A percentile compares a stretch with the other conserved stretches of the same genome.
phyloP scores from a whole-genome alignment of 257 asterid species.

The Solanum habrochaites region DNA sequence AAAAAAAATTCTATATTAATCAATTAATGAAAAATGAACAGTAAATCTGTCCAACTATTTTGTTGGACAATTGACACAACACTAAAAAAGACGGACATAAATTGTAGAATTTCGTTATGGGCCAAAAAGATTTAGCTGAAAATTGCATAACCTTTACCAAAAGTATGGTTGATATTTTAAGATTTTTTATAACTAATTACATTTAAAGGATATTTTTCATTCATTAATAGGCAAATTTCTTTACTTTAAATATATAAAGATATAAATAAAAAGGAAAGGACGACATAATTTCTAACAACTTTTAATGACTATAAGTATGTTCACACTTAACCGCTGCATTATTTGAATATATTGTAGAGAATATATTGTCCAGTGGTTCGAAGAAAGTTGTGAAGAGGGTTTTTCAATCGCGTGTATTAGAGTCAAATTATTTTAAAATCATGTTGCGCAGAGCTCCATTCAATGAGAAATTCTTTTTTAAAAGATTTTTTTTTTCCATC shows the following conservation, averaged over 20 bases:
- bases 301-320: not conserved
- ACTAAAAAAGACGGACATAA: not conserved
- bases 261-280: not conserved
- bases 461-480: not conserved
- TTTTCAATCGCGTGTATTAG: not conserved
- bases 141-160: not conserved
- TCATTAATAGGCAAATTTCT: not conserved
- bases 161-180: not conserved
- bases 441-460: rapidly evolving
- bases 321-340: not conserved
- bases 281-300: not conserved
- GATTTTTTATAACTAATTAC: not conserved
- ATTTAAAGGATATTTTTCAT: not conserved
- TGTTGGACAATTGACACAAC: not conserved
- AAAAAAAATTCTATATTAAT: too few species aligned
- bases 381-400: too few species aligned
- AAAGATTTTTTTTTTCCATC: rapidly evolving
- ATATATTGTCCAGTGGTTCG: too few species aligned
- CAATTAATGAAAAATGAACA: too few species aligned
- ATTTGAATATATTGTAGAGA: not conserved
- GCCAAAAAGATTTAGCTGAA: not conserved
- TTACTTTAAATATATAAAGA: not conserved
- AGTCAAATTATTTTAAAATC: not conserved
- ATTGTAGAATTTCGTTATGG: not conserved
- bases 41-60: too few species aligned